Conservation (phyloP, 2,329 filamentous ascomycete species). For the Pseudofabraea citricarpa region DNA sequence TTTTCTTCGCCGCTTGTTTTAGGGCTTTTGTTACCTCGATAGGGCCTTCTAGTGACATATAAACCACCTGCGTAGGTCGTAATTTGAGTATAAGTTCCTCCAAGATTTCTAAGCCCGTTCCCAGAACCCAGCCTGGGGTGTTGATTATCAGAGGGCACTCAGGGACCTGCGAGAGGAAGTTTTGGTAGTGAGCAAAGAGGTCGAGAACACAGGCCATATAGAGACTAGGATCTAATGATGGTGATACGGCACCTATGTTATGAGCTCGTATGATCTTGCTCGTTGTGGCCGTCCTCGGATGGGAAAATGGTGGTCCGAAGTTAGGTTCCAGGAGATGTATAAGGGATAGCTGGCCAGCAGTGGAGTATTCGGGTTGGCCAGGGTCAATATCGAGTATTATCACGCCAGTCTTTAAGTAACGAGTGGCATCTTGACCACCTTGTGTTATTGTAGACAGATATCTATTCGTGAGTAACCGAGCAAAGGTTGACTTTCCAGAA, state of each 20-base stretch:
- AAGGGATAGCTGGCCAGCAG: slow-evolving; percentile 66
- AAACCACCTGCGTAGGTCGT: slow-evolving; percentile 57
- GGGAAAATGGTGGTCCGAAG: slow-evolving; percentile 63
- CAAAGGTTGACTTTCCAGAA: slow-evolving; percentile 73
- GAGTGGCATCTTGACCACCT: slow-evolving; percentile 16
- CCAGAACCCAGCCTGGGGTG: slow-evolving; percentile 69
- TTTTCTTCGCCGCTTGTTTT: slow-evolving; percentile 32
- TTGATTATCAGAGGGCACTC: slow-evolving; percentile 63
- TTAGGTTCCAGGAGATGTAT: slow-evolving; percentile 56
- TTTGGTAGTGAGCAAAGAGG: slow-evolving; percentile 54
- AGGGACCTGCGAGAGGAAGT: slow-evolving; percentile 31
- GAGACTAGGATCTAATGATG: slow-evolving; percentile 61
- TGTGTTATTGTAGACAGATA: slow-evolving; percentile 38
- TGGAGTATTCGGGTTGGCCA: slow-evolving; percentile 70
- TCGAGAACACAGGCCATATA: slow-evolving; percentile 62
- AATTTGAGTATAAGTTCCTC: slow-evolving; percentile 48
- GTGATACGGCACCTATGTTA: slow-evolving; percentile 59
- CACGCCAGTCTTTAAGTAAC: slow-evolving; percentile 25
- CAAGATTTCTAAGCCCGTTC: slow-evolving; percentile 63
- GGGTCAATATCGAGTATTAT: slow-evolving; percentile 70
- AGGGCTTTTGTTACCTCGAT: slow-evolving; percentile 51
- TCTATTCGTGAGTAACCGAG: slow-evolving; percentile 60
- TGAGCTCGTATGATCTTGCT: slow-evolving; percentile 54
- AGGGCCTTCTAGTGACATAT: slow-evolving; percentile 62
- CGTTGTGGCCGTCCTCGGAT: slow-evolving; percentile 37